Conservation (phyloP, 2,329 filamentous ascomycete species). For the Bipolaris oryzae region DNA sequence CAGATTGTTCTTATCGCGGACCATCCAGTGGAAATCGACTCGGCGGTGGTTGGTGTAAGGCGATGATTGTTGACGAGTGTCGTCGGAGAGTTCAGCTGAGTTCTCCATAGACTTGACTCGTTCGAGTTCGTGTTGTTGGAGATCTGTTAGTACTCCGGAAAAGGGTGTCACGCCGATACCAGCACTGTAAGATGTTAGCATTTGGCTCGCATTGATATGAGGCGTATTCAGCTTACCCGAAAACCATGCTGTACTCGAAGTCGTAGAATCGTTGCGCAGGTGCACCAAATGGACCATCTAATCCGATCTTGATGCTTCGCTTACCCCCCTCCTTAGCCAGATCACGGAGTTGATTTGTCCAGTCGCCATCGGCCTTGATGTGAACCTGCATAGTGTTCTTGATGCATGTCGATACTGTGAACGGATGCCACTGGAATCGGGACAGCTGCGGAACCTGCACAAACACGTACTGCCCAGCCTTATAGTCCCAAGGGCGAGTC, state of each 20-base stretch:
- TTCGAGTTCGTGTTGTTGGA: conserved; percentile 56
- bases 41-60: conserved; percentile 54
- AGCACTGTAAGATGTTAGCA: conserved; percentile 41
- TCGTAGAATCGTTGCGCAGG: conserved; percentile 65
- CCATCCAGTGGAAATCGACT: conserved; percentile 67
- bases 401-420: conserved; percentile 63
- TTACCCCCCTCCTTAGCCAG: conserved; percentile 49
- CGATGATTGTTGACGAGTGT: conserved; percentile 15
- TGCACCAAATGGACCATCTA: conserved; percentile 64
- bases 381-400: conserved; percentile 61
- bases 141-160: conserved; percentile 61
- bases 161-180: conserved; percentile 66
- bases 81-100: conserved; percentile 12
- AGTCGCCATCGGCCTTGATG: conserved; percentile 65
- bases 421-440: conserved; percentile 65
- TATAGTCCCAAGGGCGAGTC: conserved; percentile 59
- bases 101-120: conserved; percentile 26
- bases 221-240: conserved; percentile 43
- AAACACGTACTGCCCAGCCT: conserved; percentile 64
- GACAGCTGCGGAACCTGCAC: conserved; percentile 61
- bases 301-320: conserved; percentile 56
- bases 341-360: conserved; percentile 57
- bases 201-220: rapidly evolving
- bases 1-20: conserved; percentile 62
- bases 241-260: conserved; percentile 62